Conservation (phyloP, 208 protist genomes). For the Crithidia mellificae region DNA sequence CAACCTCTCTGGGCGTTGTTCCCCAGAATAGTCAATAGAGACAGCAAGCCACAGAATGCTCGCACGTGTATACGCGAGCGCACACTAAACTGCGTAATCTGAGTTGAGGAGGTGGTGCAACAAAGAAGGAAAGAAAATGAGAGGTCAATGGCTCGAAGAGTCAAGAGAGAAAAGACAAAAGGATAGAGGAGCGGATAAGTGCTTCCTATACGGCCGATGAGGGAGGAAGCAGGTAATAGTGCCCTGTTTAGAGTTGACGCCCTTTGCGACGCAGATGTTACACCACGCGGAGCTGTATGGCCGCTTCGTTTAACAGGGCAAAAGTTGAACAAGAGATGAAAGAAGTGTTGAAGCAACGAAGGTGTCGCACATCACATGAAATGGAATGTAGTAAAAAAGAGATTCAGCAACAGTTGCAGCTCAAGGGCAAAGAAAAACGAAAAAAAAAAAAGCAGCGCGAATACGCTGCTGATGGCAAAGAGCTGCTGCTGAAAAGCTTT, state of each 20-base stretch:
- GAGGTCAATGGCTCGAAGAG: background rate
- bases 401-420: no score
- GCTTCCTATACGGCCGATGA: background rate
- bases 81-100: no score
- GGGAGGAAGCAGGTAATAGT: background rate
- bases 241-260: background rate
- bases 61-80: no score
- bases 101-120: no score
- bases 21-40: background rate
- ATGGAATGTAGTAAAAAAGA: background rate
- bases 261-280: background rate
- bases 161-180: background rate
- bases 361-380: background rate
- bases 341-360: background rate
- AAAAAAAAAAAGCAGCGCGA: no score
- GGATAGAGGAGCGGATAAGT: background rate
- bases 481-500: no score
- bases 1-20: no score
- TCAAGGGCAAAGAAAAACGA: no score
- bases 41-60: background rate
- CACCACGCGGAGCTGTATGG: background rate
- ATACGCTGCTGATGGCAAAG: no score
- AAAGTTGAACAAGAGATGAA: background rate
- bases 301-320: background rate
- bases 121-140: no score